Evolutionary conservation across 805 yeast genomes (phyloP).

Genomic region (Naumovozyma baii): DNA sequence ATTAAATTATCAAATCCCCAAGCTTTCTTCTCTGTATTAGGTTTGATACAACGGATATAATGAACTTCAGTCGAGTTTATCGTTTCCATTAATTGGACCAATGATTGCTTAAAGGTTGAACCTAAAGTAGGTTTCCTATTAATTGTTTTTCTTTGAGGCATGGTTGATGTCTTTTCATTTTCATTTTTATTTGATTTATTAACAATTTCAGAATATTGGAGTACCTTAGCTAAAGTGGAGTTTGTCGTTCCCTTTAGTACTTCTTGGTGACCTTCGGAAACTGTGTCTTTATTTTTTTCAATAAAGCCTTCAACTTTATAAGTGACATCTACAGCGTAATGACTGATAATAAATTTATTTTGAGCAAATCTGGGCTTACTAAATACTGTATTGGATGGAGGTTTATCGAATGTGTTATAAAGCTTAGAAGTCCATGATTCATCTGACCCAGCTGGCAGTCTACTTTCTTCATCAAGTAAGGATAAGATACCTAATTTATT

Average conservation of each 20-base stretch:
- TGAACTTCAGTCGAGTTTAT: slow-evolving; percentile 93
- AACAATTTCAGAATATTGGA: slow-evolving; percentile 51
- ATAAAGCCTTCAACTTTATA: slow-evolving; percentile 92
- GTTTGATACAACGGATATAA: slow-evolving; percentile 94
- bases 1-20: slow-evolving; percentile 93
- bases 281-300: slow-evolving; percentile 95
- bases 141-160: slow-evolving; percentile 32
- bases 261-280: slow-evolving; percentile 88
- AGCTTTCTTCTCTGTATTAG: slow-evolving; percentile 85
- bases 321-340: slow-evolving; percentile 89
- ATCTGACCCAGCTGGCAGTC: slow-evolving; percentile 89
- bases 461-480: slow-evolving; percentile 86
- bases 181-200: slow-evolving; percentile 29
- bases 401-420: slow-evolving; percentile 74
- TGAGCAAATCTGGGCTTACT: slow-evolving; percentile 93
- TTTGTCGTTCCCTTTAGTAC: slow-evolving; percentile 65
- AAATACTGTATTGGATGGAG: slow-evolving; percentile 68
- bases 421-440: slow-evolving; percentile 87
- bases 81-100: slow-evolving; percentile 86
- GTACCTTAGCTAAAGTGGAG: slow-evolving; percentile 51
- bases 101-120: slow-evolving; percentile 83
- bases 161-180: slow-evolving; percentile 34
- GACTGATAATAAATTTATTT: slow-evolving; percentile 79
- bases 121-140: slow-evolving; percentile 88
- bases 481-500: slow-evolving; percentile 79